Evolutionary conservation across 2,329 filamentous ascomycete species (phyloP).

Genomic region (Fusarium pseudograminearum): DNA sequence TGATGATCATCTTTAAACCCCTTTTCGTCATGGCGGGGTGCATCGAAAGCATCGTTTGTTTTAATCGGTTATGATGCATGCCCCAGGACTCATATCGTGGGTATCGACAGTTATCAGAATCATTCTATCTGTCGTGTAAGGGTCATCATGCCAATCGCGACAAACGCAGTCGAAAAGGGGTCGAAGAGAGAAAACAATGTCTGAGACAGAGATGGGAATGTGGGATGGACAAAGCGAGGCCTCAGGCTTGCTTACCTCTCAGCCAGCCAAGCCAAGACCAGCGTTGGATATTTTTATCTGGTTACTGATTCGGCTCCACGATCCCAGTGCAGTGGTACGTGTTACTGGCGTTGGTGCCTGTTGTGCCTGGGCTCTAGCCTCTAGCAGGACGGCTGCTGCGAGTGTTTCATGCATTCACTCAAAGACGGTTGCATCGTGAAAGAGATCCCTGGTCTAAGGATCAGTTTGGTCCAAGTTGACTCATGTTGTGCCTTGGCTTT

Average conservation of each 20-base stretch:
- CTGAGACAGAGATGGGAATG: conserved; percentile 36
- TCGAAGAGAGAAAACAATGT: conserved; percentile 19
- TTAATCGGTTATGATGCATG: conserved; percentile 30
- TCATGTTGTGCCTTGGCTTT: conserved; percentile 14
- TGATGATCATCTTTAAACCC: conserved; percentile 21
- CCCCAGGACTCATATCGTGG: conserved; percentile 29
- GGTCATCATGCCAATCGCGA: conserved; percentile 43
- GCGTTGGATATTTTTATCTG: conserved; percentile 27
- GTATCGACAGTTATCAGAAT: conserved; percentile 34
- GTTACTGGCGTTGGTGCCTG: conserved; percentile 27
- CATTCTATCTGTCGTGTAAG: conserved; percentile 17
- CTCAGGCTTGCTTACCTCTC: conserved; percentile 23
- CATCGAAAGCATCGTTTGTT: conserved; percentile 23
- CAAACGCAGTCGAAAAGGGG: conserved; percentile 17
- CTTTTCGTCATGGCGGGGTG: conserved; percentile 23
- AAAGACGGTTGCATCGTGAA: conserved; percentile 35
- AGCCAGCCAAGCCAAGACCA: conserved; percentile 9
- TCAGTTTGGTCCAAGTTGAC: neutral
- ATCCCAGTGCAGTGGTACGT: conserved; percentile 39
- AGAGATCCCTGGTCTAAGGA: conserved; percentile 7
- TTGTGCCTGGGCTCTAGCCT: conserved; percentile 23
- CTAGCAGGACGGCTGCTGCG: conserved; percentile 34
- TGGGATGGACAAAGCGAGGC: conserved; percentile 26
- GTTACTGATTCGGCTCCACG: conserved; percentile 19
- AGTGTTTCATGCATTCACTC: conserved; percentile 41